phyloP scores from a whole-genome alignment of 2,329 filamentous ascomycete species.

The Aureobasidium lini region DNA sequence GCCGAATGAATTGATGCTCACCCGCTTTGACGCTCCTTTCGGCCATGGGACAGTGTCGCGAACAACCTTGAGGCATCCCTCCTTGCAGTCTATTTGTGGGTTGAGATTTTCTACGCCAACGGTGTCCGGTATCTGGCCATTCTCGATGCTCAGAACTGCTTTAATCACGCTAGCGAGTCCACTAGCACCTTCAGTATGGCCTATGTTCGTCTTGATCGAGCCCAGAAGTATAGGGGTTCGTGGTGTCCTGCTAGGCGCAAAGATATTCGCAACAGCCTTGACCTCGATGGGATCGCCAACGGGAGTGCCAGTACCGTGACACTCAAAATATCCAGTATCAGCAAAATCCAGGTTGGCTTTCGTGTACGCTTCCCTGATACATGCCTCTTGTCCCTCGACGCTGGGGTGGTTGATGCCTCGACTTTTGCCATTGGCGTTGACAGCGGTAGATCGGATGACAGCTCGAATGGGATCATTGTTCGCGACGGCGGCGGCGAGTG shows the following conservation, averaged over 20 bases:
- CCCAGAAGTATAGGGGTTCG: constrained; percentile 18
- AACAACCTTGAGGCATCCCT: background rate
- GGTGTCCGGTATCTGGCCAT: constrained; percentile 21
- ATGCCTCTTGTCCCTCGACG: constrained; percentile 27
- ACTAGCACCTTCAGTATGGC: constrained; percentile 45
- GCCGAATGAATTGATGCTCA: constrained; percentile 21
- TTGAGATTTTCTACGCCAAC: background rate
- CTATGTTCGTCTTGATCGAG: constrained; percentile 29
- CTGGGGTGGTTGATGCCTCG: constrained; percentile 35
- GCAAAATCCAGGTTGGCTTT: constrained; percentile 25
- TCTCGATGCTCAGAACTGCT: constrained; percentile 20
- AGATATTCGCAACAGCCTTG: constrained; percentile 16
- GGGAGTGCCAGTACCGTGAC: constrained; percentile 24
- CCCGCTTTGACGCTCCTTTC: background rate
- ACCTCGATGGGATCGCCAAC: constrained; percentile 23
- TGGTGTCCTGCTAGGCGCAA: background rate
- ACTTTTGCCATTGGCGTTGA: constrained; percentile 34
- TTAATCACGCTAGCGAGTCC: constrained; percentile 36
- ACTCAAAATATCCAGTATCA: constrained; percentile 18
- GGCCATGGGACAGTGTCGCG: background rate
- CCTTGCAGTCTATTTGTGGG: background rate
- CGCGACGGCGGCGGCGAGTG: constrained; percentile 33
- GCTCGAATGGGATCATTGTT: constrained; percentile 40
- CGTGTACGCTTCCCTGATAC: constrained; percentile 32
- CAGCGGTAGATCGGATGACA: constrained; percentile 28